Evolutionary conservation across 2,329 filamentous ascomycete species (phyloP).

Genomic region (Cladosporium cucumerinum): DNA sequence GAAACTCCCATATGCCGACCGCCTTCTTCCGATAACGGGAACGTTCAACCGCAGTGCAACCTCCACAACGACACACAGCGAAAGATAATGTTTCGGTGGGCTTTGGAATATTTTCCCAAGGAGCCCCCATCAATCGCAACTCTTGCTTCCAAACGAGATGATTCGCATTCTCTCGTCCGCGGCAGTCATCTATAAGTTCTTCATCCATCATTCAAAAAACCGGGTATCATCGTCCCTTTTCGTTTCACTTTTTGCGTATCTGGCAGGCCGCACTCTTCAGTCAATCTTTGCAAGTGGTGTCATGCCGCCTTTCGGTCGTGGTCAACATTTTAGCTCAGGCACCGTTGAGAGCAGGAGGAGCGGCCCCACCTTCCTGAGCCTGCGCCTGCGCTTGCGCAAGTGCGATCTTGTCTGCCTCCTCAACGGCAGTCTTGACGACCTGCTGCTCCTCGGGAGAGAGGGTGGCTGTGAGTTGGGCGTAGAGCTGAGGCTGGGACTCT

Average conservation of each 20-base stretch:
- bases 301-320: not conserved
- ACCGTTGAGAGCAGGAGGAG: constrained; percentile 12
- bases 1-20: not conserved
- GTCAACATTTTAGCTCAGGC: constrained; percentile 10
- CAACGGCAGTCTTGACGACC: constrained; percentile 73
- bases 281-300: constrained; percentile 15
- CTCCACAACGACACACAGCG: not conserved
- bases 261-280: not conserved
- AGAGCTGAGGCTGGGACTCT: constrained; percentile 86
- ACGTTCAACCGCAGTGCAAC: not conserved
- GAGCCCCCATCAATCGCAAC: not conserved
- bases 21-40: not conserved
- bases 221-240: constrained; percentile 8
- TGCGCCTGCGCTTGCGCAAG: constrained; percentile 21
- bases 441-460: constrained; percentile 77
- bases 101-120: not conserved
- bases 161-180: not conserved
- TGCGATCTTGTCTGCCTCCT: constrained; percentile 61
- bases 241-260: not conserved
- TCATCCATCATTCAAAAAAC: not conserved
- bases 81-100: not conserved
- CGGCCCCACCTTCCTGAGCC: constrained; percentile 10
- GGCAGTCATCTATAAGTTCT: not conserved
- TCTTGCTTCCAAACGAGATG: not conserved
- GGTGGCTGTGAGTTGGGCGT: constrained; percentile 73